Evolutionary conservation across 2,329 filamentous ascomycete genomes (phyloP).

Genomic region (Alternaria brassicicola): DNA sequence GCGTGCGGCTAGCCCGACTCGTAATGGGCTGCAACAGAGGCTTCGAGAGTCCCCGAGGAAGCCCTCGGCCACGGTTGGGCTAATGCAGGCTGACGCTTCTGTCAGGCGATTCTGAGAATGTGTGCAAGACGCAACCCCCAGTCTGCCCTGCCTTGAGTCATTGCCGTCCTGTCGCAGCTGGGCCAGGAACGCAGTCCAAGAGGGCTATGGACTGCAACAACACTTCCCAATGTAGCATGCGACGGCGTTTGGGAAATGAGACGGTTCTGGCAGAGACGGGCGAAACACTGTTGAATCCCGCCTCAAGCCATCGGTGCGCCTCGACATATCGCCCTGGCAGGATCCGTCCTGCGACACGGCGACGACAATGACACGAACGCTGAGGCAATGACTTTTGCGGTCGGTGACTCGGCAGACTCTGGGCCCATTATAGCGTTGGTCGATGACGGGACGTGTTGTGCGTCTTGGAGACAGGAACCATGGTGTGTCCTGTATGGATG

Average conservation of each 20-base stretch:
- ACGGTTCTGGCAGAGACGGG: neutral
- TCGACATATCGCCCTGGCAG: neutral
- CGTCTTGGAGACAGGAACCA: neutral
- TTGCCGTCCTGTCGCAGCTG: neutral
- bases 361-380: neutral
- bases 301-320: constrained; percentile 3
- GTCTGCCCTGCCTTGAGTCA: constrained; percentile 6
- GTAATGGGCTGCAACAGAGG: constrained; percentile 17
- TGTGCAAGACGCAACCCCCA: neutral
- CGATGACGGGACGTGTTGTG: constrained; percentile 8
- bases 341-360: constrained; percentile 2
- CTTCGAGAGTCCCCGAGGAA: constrained; percentile 34
- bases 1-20: constrained; percentile 7
- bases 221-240: neutral
- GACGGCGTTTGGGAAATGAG: constrained; percentile 6
- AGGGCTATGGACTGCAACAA: neutral
- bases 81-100: constrained; percentile 20
- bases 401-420: neutral
- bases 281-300: constrained; percentile 1
- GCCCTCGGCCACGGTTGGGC: constrained; percentile 19
- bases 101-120: constrained; percentile 4
- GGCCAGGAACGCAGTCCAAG: neutral
- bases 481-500: constrained; percentile 2
- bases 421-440: neutral
- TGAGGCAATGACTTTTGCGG: neutral